phyloP scores from a whole-genome alignment of 1,139 yeast species.

The Nakaseomyces nivariensis region DNA sequence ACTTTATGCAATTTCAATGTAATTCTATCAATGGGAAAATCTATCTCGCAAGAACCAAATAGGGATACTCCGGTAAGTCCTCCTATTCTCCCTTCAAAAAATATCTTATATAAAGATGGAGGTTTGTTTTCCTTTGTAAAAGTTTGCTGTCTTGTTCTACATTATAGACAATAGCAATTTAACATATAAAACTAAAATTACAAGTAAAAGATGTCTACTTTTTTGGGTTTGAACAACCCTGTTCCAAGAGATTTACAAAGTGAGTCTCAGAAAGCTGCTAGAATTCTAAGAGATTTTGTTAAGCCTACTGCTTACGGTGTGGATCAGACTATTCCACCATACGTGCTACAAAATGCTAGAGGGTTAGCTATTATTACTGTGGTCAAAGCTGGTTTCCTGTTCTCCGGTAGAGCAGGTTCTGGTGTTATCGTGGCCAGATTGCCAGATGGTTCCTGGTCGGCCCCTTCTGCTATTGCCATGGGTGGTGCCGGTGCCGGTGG shows the following conservation, averaged over 20 bases:
- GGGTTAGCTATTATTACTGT: slow-evolving; percentile 90
- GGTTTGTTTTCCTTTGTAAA: no score
- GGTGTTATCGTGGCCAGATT: slow-evolving; percentile 90
- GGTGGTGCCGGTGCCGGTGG: slow-evolving; percentile 99
- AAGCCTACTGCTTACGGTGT: slow-evolving; percentile 88
- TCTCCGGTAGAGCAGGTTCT: slow-evolving; percentile 95
- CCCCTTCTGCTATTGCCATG: slow-evolving; percentile 88
- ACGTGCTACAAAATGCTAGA: slow-evolving; percentile 74
- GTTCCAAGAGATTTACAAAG: slow-evolving; percentile 79
- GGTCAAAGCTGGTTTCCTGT: slow-evolving; percentile 88
- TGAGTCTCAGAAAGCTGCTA: slow-evolving; percentile 89
- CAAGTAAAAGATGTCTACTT: neutral
- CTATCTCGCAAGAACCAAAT: neutral
- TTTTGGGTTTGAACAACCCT: slow-evolving; percentile 80
- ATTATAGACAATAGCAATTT: no score
- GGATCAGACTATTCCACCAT: slow-evolving; percentile 85
- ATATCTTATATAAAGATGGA: no score
- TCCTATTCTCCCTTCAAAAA: neutral
- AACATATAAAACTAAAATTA: no score
- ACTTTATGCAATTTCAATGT: no score
- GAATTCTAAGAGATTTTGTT: slow-evolving; percentile 74
- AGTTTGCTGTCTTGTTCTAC: no score
- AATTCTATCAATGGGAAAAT: no score
- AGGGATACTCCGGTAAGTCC: neutral
- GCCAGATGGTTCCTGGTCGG: slow-evolving; percentile 95